A percentile compares a stretch with the other conserved stretches of the same genome.
phyloP scores from a whole-genome alignment of 768 basidiomycete species.

The Pleurotus djamor region DNA sequence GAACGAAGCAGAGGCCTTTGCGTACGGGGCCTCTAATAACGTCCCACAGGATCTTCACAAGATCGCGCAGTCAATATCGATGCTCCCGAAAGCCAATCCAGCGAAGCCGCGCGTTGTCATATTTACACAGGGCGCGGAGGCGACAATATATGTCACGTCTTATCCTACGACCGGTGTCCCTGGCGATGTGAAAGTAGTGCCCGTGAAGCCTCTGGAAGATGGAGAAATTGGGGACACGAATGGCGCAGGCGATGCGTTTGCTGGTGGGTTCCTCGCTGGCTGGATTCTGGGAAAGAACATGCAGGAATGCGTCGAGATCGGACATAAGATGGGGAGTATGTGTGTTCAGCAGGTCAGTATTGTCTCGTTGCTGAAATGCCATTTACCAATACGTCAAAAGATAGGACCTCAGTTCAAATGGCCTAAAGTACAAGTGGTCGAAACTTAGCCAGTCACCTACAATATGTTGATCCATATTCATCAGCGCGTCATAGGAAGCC shows the following conservation, averaged over 20 bases:
- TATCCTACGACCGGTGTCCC: constrained; percentile 61
- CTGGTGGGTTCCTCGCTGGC: constrained; percentile 91
- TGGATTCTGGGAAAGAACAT: constrained; percentile 72
- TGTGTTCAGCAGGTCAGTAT: constrained; percentile 82
- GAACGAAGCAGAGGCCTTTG: constrained; percentile 90
- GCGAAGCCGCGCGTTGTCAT: constrained; percentile 77
- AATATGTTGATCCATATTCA: no score
- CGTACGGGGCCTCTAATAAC: constrained; percentile 78
- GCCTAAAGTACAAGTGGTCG: neutral
- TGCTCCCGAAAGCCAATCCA: constrained; percentile 68
- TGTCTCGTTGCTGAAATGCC: no score
- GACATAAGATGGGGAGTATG: constrained; percentile 84
- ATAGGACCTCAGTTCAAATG: neutral
- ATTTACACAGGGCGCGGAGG: constrained; percentile 84
- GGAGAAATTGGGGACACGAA: constrained; percentile 91
- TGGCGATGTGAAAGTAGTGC: constrained; percentile 50
- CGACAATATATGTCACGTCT: constrained; percentile 75
- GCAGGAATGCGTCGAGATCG: constrained; percentile 75
- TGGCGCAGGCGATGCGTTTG: constrained; percentile 96
- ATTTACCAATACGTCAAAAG: neutral
- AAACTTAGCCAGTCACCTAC: no score
- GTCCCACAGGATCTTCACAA: constrained; percentile 60
- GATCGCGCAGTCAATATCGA: constrained; percentile 79
- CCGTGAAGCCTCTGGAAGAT: constrained; percentile 53
- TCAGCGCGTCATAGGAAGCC: no score